Conservation (phyloP, 176 grass and related monocot genomes). For the Puccinellia tenuiflora region DNA sequence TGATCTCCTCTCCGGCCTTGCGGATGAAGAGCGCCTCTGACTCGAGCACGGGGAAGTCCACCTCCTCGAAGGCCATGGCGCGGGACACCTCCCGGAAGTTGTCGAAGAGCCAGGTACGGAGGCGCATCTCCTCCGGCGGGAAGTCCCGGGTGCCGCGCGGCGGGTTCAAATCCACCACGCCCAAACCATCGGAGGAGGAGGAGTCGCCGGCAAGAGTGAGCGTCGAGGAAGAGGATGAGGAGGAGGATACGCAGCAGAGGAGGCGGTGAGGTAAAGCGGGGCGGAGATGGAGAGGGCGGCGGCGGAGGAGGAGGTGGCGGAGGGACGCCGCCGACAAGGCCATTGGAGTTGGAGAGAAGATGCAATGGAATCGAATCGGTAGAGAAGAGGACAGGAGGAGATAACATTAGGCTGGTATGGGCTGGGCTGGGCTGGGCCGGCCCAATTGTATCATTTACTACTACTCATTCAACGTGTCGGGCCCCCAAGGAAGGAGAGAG, state of each 20-base stretch:
- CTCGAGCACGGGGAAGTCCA: slow-evolving; percentile 91
- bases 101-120: slow-evolving; percentile 83
- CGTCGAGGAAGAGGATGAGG: background rate
- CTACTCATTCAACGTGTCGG: too few relatives aligned
- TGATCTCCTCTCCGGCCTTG: slow-evolving; percentile 82
- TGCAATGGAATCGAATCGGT: too few relatives aligned
- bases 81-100: slow-evolving; percentile 19
- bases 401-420: too few relatives aligned
- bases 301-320: background rate
- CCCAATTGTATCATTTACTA: background rate
- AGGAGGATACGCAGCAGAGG: background rate
- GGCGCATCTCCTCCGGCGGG: slow-evolving; percentile 82
- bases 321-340: background rate
- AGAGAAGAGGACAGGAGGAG: too few relatives aligned
- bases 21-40: slow-evolving; percentile 81
- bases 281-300: background rate
- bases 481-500: too few relatives aligned
- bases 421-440: slow-evolving; percentile 4
- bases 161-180: slow-evolving; percentile 37
- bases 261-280: background rate
- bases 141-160: slow-evolving; percentile 87
- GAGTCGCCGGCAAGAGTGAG: background rate
- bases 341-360: background rate
- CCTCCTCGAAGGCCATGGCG: slow-evolving; percentile 34
- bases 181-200: too few relatives aligned